Evolutionary conservation across 2,329 filamentous ascomycete genomes (phyloP), one percentile per base, ranked within the genome.

Genomic region (Aspergillus niger): DNA sequence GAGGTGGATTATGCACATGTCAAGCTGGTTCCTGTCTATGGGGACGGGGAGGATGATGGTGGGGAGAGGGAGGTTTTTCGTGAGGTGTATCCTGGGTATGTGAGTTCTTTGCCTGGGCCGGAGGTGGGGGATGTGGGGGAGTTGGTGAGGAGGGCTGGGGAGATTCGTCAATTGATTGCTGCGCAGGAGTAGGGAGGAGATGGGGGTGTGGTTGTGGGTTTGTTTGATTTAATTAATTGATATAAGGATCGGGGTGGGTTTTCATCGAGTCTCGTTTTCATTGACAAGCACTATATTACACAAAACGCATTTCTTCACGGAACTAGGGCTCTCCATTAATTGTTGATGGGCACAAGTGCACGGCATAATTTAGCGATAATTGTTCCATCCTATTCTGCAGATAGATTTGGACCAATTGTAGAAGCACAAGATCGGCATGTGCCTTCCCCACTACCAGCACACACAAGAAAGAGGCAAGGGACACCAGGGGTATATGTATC

Each of bases 301-400:
- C 53, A 55, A 44, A 36, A 47, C 43, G 39, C 41, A 55, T 36
- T 47, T 30, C 39, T 22, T 36, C 41, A 44, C 51, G 22, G 22
- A 36, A 43, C 38, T 28, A 49, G 22, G 47, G 47, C 47, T 50
- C 47, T 50, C 28, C 47, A 50, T 50, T 44, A 32, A 50, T 17
- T 11, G 47, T 50, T 50, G 47, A 50, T 30, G 47, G 32, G 47
- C 47, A 28, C 26, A 43, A 32, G 39, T 47, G 26, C 41, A 44
- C 39, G 41, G 53, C 53, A 32, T 44, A 32, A 5, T 38, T 58
- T 52, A 58, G 48, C 26, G 55, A 57, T 47, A 32, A 50, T 49
- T 49, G 22, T 60, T 57, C 53, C 58, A 55, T 69, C 69, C 71
- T 68, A 72, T 69, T 62, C 72, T 66, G 72, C 73, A 68, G 71